Base-by-base conservation (phyloP, 2,329 filamentous ascomycete species). In the Talaromyces marneffei region DNA sequence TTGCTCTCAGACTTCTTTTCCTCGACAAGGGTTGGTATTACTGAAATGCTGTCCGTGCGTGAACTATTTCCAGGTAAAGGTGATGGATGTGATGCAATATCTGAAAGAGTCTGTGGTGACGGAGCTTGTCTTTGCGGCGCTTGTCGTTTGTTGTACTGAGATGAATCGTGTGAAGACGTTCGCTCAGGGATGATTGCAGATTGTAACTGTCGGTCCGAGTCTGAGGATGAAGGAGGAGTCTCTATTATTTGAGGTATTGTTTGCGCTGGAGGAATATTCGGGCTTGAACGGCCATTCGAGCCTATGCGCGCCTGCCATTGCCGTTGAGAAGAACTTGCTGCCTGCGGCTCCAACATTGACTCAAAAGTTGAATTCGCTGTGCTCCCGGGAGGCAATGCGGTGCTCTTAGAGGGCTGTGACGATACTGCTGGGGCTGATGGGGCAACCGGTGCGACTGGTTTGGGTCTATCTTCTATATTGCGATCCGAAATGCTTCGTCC, bases 1-100 rank as follows among this genome's bases (percentile, higher is more conserved):
- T 87, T 91, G 72, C 86, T 87, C n/a, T 92, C 89, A 0, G 79
- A 69, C 68, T 89, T 91, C 73, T 86, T 89, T 59, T 94, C 90
- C 62, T 92, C 89, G 2, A 79, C 79, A 48, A 89, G 79, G 0
- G 88, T 93, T 0, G 92, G 90, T 57, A 94, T 92, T 66, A 92
- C 88, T 0, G 90, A 91, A 14, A 95, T 78, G 54, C 82, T 86
- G 73, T 94, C 91, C 0, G 90, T 93, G 50, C 89, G 84, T 7
- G 83, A 87, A 61, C 80, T 85, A 60, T 86, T 87, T 12, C 88
- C 88, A 23, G 89, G 87, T 2, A 93, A 76, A 29, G 85, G 80
- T n/a, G 90, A 85, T 3, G 88, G 85, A 63, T 83, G 82, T 31
- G 83, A 83, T 9, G 83, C 80, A 65, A 89, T 82, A 31, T 92